Evolutionary conservation across 2,329 filamentous ascomycete genomes (phyloP), one percentile per base, ranked within the genome.

Genomic region (Colletotrichum navitas): DNA sequence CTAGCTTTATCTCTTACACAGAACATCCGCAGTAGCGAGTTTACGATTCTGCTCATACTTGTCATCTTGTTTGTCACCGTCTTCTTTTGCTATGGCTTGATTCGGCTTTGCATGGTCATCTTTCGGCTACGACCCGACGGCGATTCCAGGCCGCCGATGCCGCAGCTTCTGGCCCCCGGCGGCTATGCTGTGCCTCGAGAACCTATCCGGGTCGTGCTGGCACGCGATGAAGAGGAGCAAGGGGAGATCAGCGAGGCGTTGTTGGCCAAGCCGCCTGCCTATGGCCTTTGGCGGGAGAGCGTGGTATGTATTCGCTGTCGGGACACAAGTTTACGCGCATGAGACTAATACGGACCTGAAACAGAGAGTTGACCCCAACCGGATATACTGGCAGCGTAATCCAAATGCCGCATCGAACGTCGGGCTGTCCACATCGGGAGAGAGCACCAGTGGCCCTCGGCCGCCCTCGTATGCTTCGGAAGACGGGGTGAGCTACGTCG

Each of bases 251-350:
- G 85, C 62, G 87, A 89, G 70, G 82, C 87, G 0, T 82, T 83
- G 52, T 90, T 90, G 76, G 74, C 86, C 26, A 89, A 90, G 11
- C 94, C 95, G 5, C 94, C 95, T 0, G 94, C 94, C 2, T 97
- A 97, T 78, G 94, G 94, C 0, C 83, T 94, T 1, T 97, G 94
- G 93, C 87, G 94, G 63, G 91, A 91, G 80, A 95, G 92, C 77
- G 93, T 96, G 81, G 91, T 93, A 87, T 80, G 91, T 72, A 59
- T 36, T 39, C 14, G 26, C 58, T 21, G 21, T 6, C 21, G 43
- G 36, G 11, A n/a, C 34, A 6, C 45, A 24, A 24, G 56, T 52
- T 36, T 29, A 21, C 26, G 36, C 21, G 7, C 6, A 29, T 6
- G 56, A 41, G 24, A 36, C 58, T 72, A 24, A 72, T 41, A 29